A percentile compares a stretch with the other conserved stretches of the same genome.
These are phyloP conservation scores for Apiospora kogelbergensis DNA, from an alignment of 2,329 filamentous ascomycete species.

Conservation along the genomic window DNA sequence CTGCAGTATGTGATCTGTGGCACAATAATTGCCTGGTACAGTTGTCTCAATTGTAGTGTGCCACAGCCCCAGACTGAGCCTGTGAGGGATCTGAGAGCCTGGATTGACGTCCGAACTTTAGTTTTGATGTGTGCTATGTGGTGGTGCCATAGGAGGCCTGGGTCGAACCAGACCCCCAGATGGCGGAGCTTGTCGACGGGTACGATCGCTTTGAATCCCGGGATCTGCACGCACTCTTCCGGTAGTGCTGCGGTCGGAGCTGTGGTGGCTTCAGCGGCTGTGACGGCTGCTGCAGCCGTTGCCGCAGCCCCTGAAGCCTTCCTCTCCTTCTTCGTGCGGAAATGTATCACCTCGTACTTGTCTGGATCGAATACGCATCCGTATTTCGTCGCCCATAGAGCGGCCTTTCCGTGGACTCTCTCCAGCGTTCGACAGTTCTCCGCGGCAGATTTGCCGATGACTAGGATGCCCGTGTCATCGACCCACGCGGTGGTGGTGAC, in stretches of 20 bases:
- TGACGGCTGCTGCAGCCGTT: neutral
- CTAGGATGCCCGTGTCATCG: neutral
- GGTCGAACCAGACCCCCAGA: neutral
- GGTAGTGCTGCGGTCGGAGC: too few species aligned
- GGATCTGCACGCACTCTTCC: neutral
- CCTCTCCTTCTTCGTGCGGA: neutral
- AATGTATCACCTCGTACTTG: neutral
- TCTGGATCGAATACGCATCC: neutral
- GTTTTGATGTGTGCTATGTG: neutral
- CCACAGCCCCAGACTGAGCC: neutral
- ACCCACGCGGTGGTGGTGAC: too few species aligned
- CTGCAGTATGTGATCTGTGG: neutral
- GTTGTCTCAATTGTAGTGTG: neutral
- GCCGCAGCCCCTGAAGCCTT: too few species aligned
- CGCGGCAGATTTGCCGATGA: neutral
- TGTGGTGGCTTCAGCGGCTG: neutral
- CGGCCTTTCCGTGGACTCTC: neutral
- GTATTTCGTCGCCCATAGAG: neutral
- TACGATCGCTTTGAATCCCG: slow-evolving; percentile 22
- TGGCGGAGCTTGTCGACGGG: neutral
- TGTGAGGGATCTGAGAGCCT: neutral
- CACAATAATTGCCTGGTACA: neutral
- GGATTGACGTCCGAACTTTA: neutral
- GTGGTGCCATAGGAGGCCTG: neutral
- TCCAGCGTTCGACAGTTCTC: neutral